A percentile compares a stretch with the other conserved stretches of the same genome.
Evolutionary conservation across 78 protist species (phyloP).

Genomic region (Emiliania huxleyi): DNA sequence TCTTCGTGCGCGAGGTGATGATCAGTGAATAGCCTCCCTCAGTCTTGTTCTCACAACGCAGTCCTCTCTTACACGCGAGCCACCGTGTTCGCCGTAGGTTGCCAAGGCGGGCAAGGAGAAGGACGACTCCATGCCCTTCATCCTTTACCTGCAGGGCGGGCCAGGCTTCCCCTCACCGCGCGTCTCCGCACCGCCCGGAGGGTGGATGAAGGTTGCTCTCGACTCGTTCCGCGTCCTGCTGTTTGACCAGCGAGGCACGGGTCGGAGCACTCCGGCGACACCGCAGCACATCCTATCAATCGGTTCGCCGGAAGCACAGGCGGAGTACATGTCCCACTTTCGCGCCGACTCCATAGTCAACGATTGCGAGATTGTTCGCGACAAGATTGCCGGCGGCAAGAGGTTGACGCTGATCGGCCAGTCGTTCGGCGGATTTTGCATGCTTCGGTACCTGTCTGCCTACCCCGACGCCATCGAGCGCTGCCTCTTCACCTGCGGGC

Average conservation of each 20-base stretch:
- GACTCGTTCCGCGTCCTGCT: slow-evolving; percentile 6
- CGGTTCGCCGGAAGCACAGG: not conserved
- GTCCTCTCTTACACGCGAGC: no score
- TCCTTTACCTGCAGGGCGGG: slow-evolving; percentile 38
- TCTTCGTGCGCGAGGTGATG: no score
- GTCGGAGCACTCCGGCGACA: not conserved
- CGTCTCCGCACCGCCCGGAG: not conserved
- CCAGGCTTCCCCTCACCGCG: slow-evolving; percentile 35
- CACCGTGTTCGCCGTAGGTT: no score
- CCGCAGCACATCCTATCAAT: not conserved
- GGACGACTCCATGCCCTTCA: not conserved
- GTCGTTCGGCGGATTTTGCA: not conserved
- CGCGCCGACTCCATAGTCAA: slow-evolving; percentile 22
- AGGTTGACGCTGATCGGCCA: not conserved
- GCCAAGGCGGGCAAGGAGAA: not conserved
- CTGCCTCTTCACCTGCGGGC: slow-evolving; percentile 1
- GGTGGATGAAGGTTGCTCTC: slow-evolving; percentile 43
- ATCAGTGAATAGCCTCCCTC: no score
- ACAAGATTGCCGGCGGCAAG: not conserved
- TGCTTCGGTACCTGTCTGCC: not conserved
- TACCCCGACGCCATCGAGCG: not conserved
- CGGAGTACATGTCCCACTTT: not conserved
- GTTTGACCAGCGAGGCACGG: slow-evolving; percentile 17
- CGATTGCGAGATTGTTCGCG: slow-evolving; percentile 1
- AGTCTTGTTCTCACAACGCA: no score